phyloP scores from a whole-genome alignment of 2,329 filamentous ascomycete genomes.

The Xylogone sp. region DNA sequence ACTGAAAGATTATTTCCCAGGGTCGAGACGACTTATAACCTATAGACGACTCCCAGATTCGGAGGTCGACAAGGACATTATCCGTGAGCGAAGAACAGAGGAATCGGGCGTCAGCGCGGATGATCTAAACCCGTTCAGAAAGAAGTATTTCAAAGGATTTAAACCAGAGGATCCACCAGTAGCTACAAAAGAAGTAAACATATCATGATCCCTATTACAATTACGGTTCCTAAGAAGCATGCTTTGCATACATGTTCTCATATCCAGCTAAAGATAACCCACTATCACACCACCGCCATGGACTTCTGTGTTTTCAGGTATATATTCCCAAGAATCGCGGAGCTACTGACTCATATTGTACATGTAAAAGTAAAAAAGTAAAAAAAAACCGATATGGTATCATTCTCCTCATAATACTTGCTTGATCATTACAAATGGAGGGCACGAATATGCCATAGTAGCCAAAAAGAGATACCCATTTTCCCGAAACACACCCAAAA shows the following conservation, averaged over 20 bases:
- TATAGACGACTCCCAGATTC: slow-evolving; percentile 68
- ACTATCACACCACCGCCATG: no score
- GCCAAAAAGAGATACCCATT: background rate
- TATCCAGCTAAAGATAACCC: no score
- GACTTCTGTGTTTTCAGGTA: no score
- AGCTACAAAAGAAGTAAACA: background rate
- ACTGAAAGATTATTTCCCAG: slow-evolving; percentile 37
- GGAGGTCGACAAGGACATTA: slow-evolving; percentile 38
- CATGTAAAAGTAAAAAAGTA: background rate
- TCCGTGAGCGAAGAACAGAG: slow-evolving; percentile 26
- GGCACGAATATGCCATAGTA: background rate
- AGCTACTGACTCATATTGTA: background rate
- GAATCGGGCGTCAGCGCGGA: slow-evolving; percentile 50
- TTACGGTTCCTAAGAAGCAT: no score
- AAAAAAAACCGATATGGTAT: background rate
- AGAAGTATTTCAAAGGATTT: slow-evolving; percentile 41
- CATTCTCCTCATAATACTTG: background rate
- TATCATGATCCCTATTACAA: background rate
- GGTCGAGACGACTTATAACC: slow-evolving; percentile 85
- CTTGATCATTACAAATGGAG: background rate
- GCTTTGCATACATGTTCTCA: no score
- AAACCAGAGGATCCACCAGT: slow-evolving; percentile 15
- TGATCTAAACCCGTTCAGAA: slow-evolving; percentile 65
- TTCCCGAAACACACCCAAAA: background rate
- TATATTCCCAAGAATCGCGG: background rate